Base-by-base conservation (phyloP, 108 stramenopile genomes). In the Fistulifera solaris region DNA sequence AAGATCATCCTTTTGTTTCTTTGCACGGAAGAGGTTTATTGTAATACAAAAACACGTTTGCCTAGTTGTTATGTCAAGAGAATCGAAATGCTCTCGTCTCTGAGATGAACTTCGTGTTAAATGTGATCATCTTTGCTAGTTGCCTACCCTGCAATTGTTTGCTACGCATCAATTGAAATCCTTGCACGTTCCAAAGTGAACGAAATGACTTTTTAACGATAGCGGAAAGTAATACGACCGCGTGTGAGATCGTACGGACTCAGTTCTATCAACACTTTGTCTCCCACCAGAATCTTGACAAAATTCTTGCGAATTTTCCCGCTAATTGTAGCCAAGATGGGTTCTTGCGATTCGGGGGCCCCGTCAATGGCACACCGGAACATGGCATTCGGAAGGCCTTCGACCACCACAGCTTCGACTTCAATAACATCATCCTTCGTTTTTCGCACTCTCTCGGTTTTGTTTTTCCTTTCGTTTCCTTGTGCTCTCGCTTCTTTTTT, bases 241-340 rank as follows among this genome's bases (percentile, higher is more conserved):
- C 91, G 69, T 19, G 94, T 93, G 66, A 93, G 76, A 75, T 95
- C 94, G 70, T 95, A 93, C 21, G 90, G 87, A 74, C 85, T 89
- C 47, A 95, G 62, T 67, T 95, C 94, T 56, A 95, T 78, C 42
- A 82, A 80, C 1, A 95, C 94, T 50, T 70, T 83, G 53, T 95
- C 94, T 42, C 94, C 94, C 23, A 93, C 91, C 43, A 95, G 65
- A 59, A 95, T 93, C 52, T 90, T 89, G 45, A 95, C 89, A 63
- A 75, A 90, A 63, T 87, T 87, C 68, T 91, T 91, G 38, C 94
- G 68, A 61, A 95, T 95, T 68, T 92, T 91, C 15, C 94, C 94
- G 64, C 84, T 84, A 57, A 95, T 87, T 10, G 89, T 92, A 7
- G 89, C 89, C 40, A 95, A 69, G 13, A 95, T 76, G 40, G 87